Percentiles rank a stretch among this genome's conserved stretches.
phyloP scores from a whole-genome alignment of 768 basidiomycete species.

The Leccinum truebloodii region DNA sequence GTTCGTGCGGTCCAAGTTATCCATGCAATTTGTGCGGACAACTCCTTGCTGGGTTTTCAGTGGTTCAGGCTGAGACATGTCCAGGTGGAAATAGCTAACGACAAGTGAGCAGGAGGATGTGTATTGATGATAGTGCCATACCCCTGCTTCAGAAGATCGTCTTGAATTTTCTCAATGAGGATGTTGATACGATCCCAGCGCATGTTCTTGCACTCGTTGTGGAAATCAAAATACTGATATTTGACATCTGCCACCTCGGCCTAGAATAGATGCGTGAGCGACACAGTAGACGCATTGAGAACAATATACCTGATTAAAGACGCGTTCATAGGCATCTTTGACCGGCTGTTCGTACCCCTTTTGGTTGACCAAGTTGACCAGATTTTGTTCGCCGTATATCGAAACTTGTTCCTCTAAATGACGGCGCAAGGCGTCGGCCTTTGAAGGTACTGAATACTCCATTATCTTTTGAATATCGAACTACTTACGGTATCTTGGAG shows the following conservation, averaged over 20 bases:
- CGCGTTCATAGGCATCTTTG: constrained; percentile 92
- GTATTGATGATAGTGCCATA: constrained; percentile 26
- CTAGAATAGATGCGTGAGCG: constrained; percentile 35
- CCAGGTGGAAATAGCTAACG: constrained; percentile 75
- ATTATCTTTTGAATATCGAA: not conserved
- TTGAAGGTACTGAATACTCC: constrained; percentile 8
- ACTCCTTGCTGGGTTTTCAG: constrained; percentile 69
- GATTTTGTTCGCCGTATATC: constrained; percentile 72
- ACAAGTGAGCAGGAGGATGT: constrained; percentile 8
- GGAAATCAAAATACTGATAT: constrained; percentile 98
- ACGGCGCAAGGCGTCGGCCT: constrained; percentile 69
- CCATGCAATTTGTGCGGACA: constrained; percentile 97
- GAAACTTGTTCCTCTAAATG: constrained; percentile 76
- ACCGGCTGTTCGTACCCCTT: constrained; percentile 91
- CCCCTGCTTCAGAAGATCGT: constrained; percentile 72
- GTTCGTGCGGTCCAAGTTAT: constrained; percentile 94
- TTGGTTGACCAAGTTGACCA: constrained; percentile 93
- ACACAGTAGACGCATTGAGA: not conserved
- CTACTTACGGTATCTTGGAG: constrained; percentile 73
- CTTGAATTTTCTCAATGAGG: constrained; percentile 73
- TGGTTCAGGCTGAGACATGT: constrained; percentile 46
- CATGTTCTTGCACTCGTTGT: constrained; percentile 92
- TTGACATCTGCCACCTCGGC: constrained; percentile 64
- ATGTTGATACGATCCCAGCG: constrained; percentile 91
- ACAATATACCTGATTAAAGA: constrained; percentile 57